phyloP scores from a whole-genome alignment of 2,329 filamentous ascomycete species.

The Juglanconis sp. region DNA sequence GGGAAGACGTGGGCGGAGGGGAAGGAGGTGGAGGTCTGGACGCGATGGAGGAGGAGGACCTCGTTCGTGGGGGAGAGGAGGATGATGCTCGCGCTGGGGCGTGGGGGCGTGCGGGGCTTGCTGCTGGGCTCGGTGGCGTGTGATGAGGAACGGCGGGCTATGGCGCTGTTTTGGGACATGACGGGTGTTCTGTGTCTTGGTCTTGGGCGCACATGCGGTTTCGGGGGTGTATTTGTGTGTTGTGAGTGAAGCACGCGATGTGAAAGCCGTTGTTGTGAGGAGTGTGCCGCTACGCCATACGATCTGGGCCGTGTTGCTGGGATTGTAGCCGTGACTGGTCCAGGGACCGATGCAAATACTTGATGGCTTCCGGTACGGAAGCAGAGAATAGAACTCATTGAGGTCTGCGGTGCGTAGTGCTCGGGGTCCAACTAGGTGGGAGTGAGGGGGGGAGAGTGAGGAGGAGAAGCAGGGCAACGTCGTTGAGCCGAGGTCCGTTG shows the following conservation, averaged over 20 bases:
- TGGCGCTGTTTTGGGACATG: not conserved
- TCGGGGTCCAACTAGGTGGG: too few species aligned
- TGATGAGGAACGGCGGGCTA: not conserved
- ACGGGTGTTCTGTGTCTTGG: not conserved
- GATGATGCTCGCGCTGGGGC: constrained; percentile 60
- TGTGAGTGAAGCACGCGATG: not conserved
- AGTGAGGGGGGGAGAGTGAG: not conserved
- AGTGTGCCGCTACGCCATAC: too few species aligned
- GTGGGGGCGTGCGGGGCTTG: not conserved
- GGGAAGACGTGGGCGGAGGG: constrained; percentile 94
- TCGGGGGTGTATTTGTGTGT: too few species aligned
- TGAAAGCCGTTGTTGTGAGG: not conserved
- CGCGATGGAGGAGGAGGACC: constrained; percentile 82
- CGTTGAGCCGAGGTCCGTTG: constrained; percentile 14
- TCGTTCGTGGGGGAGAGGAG: constrained; percentile 84
- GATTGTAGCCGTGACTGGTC: too few species aligned
- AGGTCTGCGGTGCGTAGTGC: not conserved
- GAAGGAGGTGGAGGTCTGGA: constrained; percentile 78
- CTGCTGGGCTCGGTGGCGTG: not conserved
- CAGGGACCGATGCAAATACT: too few species aligned
- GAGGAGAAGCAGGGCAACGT: not conserved
- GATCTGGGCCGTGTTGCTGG: too few species aligned
- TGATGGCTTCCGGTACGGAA: not conserved
- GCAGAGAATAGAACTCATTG: not conserved
- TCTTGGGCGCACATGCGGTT: not conserved